Conservation (phyloP, 1,284 basidiomycete species). For the Wallemia hederae region DNA sequence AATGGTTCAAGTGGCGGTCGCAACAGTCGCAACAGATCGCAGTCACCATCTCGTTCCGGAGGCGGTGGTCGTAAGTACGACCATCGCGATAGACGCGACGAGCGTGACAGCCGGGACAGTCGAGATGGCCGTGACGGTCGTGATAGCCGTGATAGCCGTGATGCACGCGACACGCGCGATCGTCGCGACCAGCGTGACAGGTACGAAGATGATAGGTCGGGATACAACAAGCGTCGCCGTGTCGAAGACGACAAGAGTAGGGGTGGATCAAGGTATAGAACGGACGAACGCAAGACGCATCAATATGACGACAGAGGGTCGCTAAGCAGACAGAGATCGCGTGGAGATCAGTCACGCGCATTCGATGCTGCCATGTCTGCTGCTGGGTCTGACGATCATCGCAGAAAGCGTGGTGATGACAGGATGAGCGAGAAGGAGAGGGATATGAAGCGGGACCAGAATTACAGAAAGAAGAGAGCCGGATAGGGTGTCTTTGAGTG, state of each 20-base stretch:
- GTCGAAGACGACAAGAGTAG: too few species aligned
- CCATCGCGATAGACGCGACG: conserved; percentile 18
- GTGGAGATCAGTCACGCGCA: neutral
- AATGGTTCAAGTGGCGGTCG: conserved; percentile 8
- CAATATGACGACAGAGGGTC: neutral
- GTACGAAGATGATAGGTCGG: neutral
- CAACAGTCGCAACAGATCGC: conserved; percentile 6
- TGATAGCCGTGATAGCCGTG: conserved; percentile 1
- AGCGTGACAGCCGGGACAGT: conserved; percentile 12
- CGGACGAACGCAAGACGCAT: neutral
- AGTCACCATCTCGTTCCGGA: conserved; percentile 6
- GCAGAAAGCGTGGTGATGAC: neutral
- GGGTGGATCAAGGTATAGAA: neutral
- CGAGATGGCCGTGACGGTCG: neutral
- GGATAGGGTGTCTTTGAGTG: neutral
- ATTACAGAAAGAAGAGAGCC: neutral
- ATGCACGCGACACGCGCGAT: too few species aligned
- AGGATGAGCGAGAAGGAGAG: neutral
- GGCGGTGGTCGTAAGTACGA: conserved; percentile 19
- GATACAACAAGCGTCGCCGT: too few species aligned
- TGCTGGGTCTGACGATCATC: neutral
- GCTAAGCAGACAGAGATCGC: neutral
- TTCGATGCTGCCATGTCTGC: neutral
- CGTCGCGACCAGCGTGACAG: neutral
- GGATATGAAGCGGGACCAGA: neutral